These are phyloP conservation scores for Dictyostelium capitatum DNA, from an alignment of 78 protist species.

Conservation along the genomic window DNA sequence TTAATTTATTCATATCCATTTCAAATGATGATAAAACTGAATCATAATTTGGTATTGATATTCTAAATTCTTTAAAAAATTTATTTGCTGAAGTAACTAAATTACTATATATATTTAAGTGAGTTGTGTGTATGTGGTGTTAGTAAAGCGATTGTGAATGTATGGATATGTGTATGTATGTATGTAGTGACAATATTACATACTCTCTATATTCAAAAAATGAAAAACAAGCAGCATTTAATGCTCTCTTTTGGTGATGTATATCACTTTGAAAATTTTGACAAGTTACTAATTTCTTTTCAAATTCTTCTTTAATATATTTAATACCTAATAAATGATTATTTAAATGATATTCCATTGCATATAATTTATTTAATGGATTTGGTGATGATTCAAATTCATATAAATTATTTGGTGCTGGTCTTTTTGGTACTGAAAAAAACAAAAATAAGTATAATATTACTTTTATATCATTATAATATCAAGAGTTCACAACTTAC, in stretches of 20 bases:
- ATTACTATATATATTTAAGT: too few species aligned
- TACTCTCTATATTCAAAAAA: conserved; percentile 66
- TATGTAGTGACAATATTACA: background rate
- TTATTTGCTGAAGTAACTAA: background rate
- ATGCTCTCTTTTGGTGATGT: conserved; percentile 28
- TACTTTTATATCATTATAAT: too few species aligned
- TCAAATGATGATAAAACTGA: conserved; percentile 53
- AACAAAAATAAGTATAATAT: background rate
- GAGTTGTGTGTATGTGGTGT: too few species aligned
- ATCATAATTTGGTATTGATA: conserved; percentile 37
- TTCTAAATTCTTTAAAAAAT: conserved; percentile 18
- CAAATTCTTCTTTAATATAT: conserved; percentile 41
- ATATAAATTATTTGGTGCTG: conserved; percentile 13
- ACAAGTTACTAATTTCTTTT: conserved; percentile 25
- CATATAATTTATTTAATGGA: conserved; percentile 30
- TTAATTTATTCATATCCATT: conserved; percentile 44
- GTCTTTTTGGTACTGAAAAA: conserved; percentile 24
- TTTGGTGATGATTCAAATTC: conserved; percentile 37
- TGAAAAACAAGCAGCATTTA: conserved; percentile 2
- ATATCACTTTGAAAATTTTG: conserved; percentile 27
- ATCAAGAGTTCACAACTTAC: too few species aligned
- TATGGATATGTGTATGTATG: background rate
- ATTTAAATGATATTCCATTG: conserved; percentile 30
- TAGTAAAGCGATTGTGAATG: background rate
- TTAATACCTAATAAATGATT: conserved; percentile 33